phyloP scores from a whole-genome alignment of 768 basidiomycete genomes.

The Trametes gibbosa region DNA sequence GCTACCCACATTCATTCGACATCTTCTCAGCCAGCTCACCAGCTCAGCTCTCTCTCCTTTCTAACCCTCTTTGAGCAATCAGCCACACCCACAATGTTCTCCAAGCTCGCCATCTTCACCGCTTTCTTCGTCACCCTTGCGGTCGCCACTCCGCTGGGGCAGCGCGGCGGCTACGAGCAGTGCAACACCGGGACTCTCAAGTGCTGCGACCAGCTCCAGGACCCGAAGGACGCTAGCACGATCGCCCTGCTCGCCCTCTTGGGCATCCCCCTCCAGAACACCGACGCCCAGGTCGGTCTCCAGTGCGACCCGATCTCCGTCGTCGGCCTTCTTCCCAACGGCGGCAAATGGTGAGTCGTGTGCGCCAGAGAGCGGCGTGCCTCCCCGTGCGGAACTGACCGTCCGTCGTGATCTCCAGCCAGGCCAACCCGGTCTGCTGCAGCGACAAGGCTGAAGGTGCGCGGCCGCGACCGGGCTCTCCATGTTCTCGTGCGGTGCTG shows the following conservation, averaged over 20 bases:
- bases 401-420: neutral
- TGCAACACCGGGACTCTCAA: slow-evolving; percentile 1
- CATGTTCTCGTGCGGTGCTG: too few species aligned
- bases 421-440: neutral
- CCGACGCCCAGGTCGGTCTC: neutral
- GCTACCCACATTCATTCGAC: neutral
- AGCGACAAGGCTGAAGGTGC: neutral
- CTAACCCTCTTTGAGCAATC: neutral
- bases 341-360: too few species aligned
- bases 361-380: too few species aligned
- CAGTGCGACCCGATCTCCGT: neutral
- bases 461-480: neutral
- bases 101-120: slow-evolving; percentile 1
- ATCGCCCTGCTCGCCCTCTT: neutral
- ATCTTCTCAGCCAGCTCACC: neutral
- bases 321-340: neutral
- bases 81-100: neutral
- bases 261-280: neutral
- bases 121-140: neutral
- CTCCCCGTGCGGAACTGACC: too few species aligned
- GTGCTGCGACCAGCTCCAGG: neutral
- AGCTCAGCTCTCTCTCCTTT: neutral
- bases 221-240: neutral
- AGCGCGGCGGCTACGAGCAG: neutral
- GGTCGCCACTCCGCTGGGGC: neutral